Percentiles rank a stretch among this genome's conserved stretches.
phyloP scores from a whole-genome alignment of 2,329 filamentous ascomycete species.

The Leptographium procerum region DNA sequence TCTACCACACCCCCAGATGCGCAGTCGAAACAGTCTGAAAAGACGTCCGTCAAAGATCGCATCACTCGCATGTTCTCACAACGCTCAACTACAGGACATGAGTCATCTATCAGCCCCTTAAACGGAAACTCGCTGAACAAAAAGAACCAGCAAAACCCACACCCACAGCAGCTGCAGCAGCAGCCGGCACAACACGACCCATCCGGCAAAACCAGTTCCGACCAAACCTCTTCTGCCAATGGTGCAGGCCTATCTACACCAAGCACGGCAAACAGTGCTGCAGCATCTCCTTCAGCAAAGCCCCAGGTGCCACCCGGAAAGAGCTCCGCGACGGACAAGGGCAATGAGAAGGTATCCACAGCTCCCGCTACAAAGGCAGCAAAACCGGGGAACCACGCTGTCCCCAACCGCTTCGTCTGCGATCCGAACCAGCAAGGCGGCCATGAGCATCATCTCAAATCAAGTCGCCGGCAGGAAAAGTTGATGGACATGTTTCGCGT shows the following conservation, averaged over 20 bases:
- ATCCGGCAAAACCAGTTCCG: not conserved
- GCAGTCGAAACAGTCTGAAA: conserved; percentile 32
- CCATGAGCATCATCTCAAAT: conserved; percentile 83
- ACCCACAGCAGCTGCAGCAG: conserved; percentile 18
- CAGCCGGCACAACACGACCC: not conserved
- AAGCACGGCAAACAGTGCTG: conserved; percentile 5
- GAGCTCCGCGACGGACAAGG: conserved; percentile 30
- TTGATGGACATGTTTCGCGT: conserved; percentile 83
- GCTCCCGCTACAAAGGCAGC: conserved; percentile 23
- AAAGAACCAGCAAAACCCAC: conserved; percentile 10
- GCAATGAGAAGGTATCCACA: conserved; percentile 18
- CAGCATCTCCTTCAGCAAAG: conserved; percentile 24
- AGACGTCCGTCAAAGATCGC: conserved; percentile 51
- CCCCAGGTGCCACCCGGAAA: conserved; percentile 31
- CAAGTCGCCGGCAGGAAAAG: conserved; percentile 87
- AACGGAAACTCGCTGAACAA: conserved; percentile 2
- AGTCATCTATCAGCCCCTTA: conserved; percentile 13
- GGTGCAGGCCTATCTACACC: conserved; percentile 1
- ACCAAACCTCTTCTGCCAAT: conserved; percentile 2
- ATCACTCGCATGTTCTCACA: conserved; percentile 52
- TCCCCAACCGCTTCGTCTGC: conserved; percentile 37
- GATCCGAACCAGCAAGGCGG: conserved; percentile 47
- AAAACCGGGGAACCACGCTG: conserved; percentile 20
- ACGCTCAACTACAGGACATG: conserved; percentile 20
- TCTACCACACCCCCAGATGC: conserved; percentile 12